Conservation (phyloP, 2,329 filamentous ascomycete species). For the Scedosporium boydii region DNA sequence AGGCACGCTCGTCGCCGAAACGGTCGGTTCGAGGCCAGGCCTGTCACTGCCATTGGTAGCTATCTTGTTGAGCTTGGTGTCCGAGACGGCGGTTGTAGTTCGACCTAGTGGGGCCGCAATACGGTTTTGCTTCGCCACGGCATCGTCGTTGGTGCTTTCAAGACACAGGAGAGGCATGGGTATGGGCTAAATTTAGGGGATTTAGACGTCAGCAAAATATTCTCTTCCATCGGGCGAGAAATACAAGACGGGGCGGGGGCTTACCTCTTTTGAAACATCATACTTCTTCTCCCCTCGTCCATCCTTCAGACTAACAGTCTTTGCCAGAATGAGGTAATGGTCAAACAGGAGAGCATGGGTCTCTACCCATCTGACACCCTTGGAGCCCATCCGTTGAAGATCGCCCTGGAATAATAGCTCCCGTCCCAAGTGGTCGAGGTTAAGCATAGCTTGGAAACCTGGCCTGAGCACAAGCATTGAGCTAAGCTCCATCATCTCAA, state of each 20-base stretch:
- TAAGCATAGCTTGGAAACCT: slow-evolving; percentile 80
- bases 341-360: slow-evolving; percentile 92
- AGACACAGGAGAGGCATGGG: slow-evolving; percentile 93
- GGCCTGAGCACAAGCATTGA: slow-evolving; percentile 76
- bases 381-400: slow-evolving; percentile 77
- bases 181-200: slow-evolving; percentile 51
- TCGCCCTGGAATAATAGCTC: slow-evolving; percentile 86
- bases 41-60: slow-evolving; percentile 39
- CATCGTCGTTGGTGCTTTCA: slow-evolving; percentile 86
- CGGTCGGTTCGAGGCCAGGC: slow-evolving; percentile 56
- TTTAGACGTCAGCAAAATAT: slow-evolving; percentile 14
- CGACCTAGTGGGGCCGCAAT: slow-evolving; percentile 53
- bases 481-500: slow-evolving; percentile 76
- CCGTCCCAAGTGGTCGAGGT: slow-evolving; percentile 87
- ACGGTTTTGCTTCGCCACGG: slow-evolving; percentile 74
- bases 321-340: slow-evolving; percentile 89
- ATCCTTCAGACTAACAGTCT: slow-evolving; percentile 62
- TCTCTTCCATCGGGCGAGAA: neutral
- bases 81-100: slow-evolving; percentile 50
- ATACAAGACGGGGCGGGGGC: slow-evolving; percentile 14
- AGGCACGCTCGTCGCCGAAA: slow-evolving; percentile 42
- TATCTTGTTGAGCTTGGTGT: slow-evolving; percentile 48
- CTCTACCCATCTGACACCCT: slow-evolving; percentile 87
- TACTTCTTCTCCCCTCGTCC: slow-evolving; percentile 71
- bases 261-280: slow-evolving; percentile 82